Percentiles rank a stretch among this genome's conserved stretches.
Evolutionary conservation across 1,284 basidiomycete genomes (phyloP).

Genomic region (Athelia psychrophila): DNA sequence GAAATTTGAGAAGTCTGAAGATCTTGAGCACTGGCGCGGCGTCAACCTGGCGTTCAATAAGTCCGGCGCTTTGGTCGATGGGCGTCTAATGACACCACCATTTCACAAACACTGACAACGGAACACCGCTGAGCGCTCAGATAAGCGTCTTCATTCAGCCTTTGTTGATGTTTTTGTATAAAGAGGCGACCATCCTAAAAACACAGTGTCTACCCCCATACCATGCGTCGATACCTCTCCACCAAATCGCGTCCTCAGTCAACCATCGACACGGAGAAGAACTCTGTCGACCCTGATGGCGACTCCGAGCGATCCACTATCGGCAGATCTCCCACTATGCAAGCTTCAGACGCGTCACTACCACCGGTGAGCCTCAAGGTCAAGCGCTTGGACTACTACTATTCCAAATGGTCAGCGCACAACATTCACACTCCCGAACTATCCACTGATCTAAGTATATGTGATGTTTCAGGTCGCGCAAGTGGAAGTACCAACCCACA

Average conservation of each 20-base stretch:
- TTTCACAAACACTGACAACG: too few species aligned
- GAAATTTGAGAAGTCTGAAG: too few species aligned
- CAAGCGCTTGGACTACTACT: constrained; percentile 56
- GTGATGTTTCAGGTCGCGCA: constrained; percentile 10
- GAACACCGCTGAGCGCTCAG: too few species aligned
- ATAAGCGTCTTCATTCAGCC: too few species aligned
- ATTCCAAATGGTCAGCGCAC: constrained; percentile 54
- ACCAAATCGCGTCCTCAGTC: constrained; percentile 8
- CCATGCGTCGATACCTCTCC: constrained; percentile 28
- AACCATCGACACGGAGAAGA: not conserved
- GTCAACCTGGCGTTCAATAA: too few species aligned
- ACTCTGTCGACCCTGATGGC: constrained; percentile 15
- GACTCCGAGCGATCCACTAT: constrained; percentile 19
- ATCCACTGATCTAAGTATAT: too few species aligned
- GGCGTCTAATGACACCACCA: too few species aligned
- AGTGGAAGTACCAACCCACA: not conserved
- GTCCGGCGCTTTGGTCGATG: too few species aligned
- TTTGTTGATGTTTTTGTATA: too few species aligned
- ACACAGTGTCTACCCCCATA: not conserved
- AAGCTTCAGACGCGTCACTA: constrained; percentile 27
- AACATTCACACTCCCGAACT: constrained; percentile 53
- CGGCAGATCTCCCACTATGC: constrained; percentile 31
- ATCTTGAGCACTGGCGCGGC: too few species aligned
- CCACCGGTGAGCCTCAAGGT: constrained; percentile 46
- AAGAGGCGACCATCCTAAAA: too few species aligned